Evolutionary conservation across 495 filamentous ascomycete genomes (phyloP).

Genomic region (Talaromyces proteolyticus): DNA sequence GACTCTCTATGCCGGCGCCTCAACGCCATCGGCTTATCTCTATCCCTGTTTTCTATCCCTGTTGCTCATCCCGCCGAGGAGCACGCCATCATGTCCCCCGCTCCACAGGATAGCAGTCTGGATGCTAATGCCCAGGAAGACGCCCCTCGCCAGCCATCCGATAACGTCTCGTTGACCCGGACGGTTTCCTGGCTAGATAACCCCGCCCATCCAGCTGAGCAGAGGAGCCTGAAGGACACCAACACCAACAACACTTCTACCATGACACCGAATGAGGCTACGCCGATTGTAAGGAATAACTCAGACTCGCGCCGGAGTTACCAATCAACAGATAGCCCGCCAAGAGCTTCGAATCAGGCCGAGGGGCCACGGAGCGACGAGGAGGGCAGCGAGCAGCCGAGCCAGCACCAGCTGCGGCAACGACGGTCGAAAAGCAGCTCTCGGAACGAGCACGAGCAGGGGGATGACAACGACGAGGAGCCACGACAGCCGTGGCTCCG

Average conservation of each 20-base stretch:
- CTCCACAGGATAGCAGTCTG: neutral
- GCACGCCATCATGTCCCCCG: neutral
- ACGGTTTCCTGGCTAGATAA: neutral
- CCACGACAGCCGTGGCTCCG: constrained; percentile 41
- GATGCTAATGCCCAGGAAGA: neutral
- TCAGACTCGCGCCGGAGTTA: constrained; percentile 24
- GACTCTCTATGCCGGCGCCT: no score
- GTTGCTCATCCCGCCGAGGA: neutral
- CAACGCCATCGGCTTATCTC: neutral
- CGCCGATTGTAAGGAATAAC: constrained; percentile 25
- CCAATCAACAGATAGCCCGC: constrained; percentile 21
- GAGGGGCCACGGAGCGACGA: constrained; percentile 4
- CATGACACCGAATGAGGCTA: constrained; percentile 22
- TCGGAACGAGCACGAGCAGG: neutral
- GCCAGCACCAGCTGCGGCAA: constrained; percentile 3
- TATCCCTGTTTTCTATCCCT: neutral
- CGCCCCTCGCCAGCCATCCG: no score
- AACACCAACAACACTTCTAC: constrained; percentile 3
- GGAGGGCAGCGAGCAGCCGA: constrained; percentile 4
- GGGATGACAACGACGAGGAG: neutral
- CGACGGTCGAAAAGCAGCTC: neutral
- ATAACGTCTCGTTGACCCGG: neutral
- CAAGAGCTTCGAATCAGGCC: constrained; percentile 8
- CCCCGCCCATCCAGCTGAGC: neutral
- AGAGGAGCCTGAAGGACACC: neutral